Percentiles rank a stretch among this genome's conserved stretches.
These are phyloP conservation scores for Russula griseocarnosa DNA, from an alignment of 768 basidiomycete species.

Conservation along the genomic window DNA sequence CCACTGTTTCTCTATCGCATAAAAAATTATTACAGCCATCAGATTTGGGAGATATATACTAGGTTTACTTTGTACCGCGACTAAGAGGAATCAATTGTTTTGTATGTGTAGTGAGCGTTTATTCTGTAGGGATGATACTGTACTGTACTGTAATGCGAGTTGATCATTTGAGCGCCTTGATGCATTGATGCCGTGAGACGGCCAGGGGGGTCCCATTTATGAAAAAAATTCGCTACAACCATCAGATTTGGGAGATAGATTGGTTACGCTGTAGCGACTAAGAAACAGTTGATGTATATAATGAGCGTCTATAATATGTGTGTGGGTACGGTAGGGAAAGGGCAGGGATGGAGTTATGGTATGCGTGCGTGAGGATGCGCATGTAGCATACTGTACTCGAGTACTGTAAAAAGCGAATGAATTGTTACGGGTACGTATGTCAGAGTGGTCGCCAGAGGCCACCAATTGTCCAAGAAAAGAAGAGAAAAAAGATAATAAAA, in stretches of 20 bases:
- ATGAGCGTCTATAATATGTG: constrained; percentile 3
- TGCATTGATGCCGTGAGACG: no score
- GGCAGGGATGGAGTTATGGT: background rate
- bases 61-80: background rate
- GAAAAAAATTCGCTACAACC: no score
- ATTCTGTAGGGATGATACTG: no score
- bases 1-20: background rate
- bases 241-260: background rate
- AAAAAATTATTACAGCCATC: background rate
- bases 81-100: background rate
- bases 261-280: background rate
- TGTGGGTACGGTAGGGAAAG: background rate
- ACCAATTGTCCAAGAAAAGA: constrained; percentile 3
- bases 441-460: background rate
- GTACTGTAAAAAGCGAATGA: background rate
- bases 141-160: no score
- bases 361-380: background rate
- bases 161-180: no score
- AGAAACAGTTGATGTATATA: background rate
- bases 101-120: background rate
- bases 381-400: background rate
- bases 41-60: background rate
- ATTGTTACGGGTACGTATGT: background rate
- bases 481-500: background rate
- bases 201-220: no score